Percentiles rank a stretch among this genome's conserved stretches.
These are phyloP conservation scores for Allium cepa DNA, from an alignment of 106 monocot genomes.

Conservation along the genomic window DNA sequence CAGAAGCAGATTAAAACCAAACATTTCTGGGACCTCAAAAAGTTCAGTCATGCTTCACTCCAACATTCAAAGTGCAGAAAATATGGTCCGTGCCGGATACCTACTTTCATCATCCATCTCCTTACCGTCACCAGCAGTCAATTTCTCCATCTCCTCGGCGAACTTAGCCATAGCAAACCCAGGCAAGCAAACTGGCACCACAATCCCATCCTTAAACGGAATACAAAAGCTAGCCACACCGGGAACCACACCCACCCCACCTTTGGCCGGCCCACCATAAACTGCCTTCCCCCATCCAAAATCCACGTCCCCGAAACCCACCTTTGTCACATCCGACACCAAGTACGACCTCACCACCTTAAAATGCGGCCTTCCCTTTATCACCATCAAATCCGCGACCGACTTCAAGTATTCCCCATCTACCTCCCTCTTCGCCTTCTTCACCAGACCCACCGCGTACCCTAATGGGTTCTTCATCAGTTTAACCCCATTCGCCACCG, in stretches of 20 bases:
- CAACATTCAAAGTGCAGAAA: too few species aligned
- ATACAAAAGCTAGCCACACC: constrained; percentile 46
- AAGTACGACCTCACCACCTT: constrained; percentile 26
- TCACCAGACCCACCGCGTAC: constrained; percentile 47
- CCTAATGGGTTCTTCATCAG: constrained; percentile 31
- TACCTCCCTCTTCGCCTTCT: constrained; percentile 36
- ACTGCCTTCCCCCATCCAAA: constrained; percentile 67
- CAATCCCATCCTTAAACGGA: constrained; percentile 30
- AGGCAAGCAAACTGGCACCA: constrained; percentile 48
- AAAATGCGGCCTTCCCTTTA: constrained; percentile 43
- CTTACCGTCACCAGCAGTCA: background rate
- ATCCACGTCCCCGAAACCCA: constrained; percentile 38
- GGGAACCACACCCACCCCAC: constrained; percentile 39
- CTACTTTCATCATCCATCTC: too few species aligned
- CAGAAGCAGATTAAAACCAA: too few species aligned
- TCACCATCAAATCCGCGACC: constrained; percentile 49
- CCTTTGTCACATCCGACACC: constrained; percentile 50
- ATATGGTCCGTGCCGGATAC: too few species aligned
- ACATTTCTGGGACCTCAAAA: too few species aligned
- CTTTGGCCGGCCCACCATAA: constrained; percentile 47
- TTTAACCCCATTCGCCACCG: constrained; percentile 28
- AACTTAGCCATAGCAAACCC: constrained; percentile 48
- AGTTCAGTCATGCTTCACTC: too few species aligned
- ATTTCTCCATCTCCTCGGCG: constrained; percentile 26
- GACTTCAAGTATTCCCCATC: constrained; percentile 49